Base-by-base conservation (phyloP, 306 rosid species). In the Chamaecrista fasciculata region DNA sequence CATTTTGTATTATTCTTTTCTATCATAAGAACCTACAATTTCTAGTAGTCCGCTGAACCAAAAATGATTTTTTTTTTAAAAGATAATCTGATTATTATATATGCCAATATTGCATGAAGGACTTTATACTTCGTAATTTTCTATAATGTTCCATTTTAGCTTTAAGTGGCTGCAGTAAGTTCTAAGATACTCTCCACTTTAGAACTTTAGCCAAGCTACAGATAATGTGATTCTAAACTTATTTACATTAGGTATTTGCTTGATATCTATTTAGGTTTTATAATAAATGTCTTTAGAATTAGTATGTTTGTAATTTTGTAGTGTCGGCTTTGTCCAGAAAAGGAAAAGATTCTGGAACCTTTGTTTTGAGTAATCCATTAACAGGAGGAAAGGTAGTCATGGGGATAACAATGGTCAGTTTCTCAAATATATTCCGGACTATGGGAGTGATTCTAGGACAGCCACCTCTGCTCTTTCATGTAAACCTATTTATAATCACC, bases 401-500 rank as follows among this genome's bases (percentile, higher is more conserved):
- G 20, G 62, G 62, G 74, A 70, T 71, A 57, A 60, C 55, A 66
- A 34, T 67, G 28, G 24, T 76, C 76, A 55, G 78, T 73, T 63
- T 73, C 58, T 69, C 76, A 62, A 61, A 67, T 77, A 53, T 75
- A 72, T 63, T 28, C 75, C 67, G 78, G 65, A 78, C 71, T 75
- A 76, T 62, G 10, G 76, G 50, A 63, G 66, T 77, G 70, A 80
- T 73, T 71, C 73, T 79, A 24, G 76, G 81, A 82, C 62, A 78
- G 75, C 66, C 40, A 58, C 69, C 42, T 59, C 15, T 39, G 31
- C 70, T 67, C 78, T 81, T 60, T 79, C 76, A 71, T 82, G 80
- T 75, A 70, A 80, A 83, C 76, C 74, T 89, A 60, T 76, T 76
- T 78, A 59, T 62, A 69, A 70, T 87, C 84, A 69, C 81, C 87